Conservation (phyloP, 495 filamentous ascomycete genomes). For the Annulohypoxylon maeteangense region DNA sequence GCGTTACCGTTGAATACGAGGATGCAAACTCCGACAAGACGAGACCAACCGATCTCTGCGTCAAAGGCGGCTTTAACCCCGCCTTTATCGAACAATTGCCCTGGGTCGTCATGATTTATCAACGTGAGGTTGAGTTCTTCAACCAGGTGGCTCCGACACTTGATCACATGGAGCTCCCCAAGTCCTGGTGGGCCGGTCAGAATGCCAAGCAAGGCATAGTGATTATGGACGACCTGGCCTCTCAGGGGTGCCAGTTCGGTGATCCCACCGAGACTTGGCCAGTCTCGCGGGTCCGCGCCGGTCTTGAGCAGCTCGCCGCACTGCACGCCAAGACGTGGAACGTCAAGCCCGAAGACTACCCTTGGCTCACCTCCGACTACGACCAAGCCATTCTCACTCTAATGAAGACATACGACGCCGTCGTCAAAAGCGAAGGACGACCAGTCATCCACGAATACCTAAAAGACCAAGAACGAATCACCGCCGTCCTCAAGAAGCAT, state of each 20-base stretch:
- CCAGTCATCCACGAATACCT: conserved; percentile 38
- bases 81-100: conserved; percentile 33
- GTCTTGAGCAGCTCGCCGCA: conserved; percentile 45
- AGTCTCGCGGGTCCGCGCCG: conserved; percentile 32
- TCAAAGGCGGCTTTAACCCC: conserved; percentile 48
- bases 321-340: conserved; percentile 48
- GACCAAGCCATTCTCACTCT: conserved; percentile 41
- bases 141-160: conserved; percentile 40
- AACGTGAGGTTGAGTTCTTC: conserved; percentile 47
- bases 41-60: conserved; percentile 39
- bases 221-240: conserved; percentile 45
- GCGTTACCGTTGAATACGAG: conserved; percentile 42
- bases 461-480: conserved; percentile 42
- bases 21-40: neutral
- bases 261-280: conserved; percentile 33
- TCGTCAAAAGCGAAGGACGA: conserved; percentile 33
- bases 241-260: conserved; percentile 37
- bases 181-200: conserved; percentile 40
- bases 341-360: conserved; percentile 33
- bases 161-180: conserved; percentile 40
- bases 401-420: conserved; percentile 34
- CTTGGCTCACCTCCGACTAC: conserved; percentile 45
- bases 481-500: conserved; percentile 40
- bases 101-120: conserved; percentile 33
- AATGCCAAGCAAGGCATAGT: conserved; percentile 43